Percentiles rank a stretch among this genome's conserved stretches.
These are phyloP conservation scores for Malbranchea cinnamomea DNA, from an alignment of 2,329 filamentous ascomycete species.

Conservation along the genomic window DNA sequence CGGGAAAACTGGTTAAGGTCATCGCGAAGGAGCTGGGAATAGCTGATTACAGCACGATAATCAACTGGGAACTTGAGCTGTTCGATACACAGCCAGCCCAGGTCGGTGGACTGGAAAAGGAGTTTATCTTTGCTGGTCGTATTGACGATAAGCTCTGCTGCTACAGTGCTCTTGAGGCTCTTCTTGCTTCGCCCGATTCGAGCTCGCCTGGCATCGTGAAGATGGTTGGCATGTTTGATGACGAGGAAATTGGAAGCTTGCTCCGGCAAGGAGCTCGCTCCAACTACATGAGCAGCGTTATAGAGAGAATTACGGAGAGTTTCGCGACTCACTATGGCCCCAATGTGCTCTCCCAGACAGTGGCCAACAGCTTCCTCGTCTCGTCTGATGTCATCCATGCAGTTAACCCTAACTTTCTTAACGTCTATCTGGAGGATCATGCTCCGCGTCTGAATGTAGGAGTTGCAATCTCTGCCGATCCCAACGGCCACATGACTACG, in stretches of 20 bases:
- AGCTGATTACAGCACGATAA: conserved; percentile 54
- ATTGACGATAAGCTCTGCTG: conserved; percentile 98
- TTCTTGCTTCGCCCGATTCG: conserved; percentile 50
- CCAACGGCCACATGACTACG: conserved; percentile 93
- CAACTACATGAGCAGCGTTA: conserved; percentile 69
- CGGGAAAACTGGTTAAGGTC: conserved; percentile 66
- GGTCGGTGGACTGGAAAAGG: conserved; percentile 70
- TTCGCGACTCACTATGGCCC: conserved; percentile 35
- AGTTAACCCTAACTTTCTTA: conserved; percentile 84
- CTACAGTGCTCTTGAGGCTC: conserved; percentile 73
- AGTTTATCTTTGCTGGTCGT: conserved; percentile 87
- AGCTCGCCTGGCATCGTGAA: conserved; percentile 54
- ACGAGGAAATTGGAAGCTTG: conserved; percentile 88
- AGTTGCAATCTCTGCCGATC: conserved; percentile 63
- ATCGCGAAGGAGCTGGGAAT: conserved; percentile 69
- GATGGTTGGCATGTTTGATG: conserved; percentile 85
- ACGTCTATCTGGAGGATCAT: conserved; percentile 71
- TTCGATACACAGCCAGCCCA: conserved; percentile 80
- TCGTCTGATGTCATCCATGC: conserved; percentile 90
- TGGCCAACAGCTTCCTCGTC: conserved; percentile 81
- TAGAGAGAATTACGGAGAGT: conserved; percentile 64
- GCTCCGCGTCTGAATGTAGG: conserved; percentile 80
- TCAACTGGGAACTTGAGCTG: conserved; percentile 95
- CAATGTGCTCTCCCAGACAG: conserved; percentile 60
- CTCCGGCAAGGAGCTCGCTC: conserved; percentile 78